phyloP scores from a whole-genome alignment of 2,329 filamentous ascomycete species.

The Akanthomyces muscarius region DNA sequence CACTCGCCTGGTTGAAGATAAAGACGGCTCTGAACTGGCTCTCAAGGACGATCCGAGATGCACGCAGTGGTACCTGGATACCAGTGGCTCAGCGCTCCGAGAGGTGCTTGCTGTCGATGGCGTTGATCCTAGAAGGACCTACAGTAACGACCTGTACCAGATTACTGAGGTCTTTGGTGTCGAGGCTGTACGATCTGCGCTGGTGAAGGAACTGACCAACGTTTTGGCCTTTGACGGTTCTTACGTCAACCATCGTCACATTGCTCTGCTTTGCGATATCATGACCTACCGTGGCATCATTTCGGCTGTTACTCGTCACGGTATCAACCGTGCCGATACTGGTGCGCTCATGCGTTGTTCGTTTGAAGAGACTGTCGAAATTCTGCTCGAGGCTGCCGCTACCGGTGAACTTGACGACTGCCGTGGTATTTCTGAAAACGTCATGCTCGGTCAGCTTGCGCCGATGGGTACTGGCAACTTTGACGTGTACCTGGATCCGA shows the following conservation, averaged over 20 bases:
- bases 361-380: slow-evolving; percentile 98
- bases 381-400: slow-evolving; percentile 90
- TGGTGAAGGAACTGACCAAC: slow-evolving; percentile 83
- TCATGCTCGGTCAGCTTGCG: slow-evolving; percentile 95
- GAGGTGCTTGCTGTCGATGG: slow-evolving; percentile 82
- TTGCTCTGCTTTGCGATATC: slow-evolving; percentile 90
- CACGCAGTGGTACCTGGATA: slow-evolving; percentile 94
- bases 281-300: slow-evolving; percentile 95
- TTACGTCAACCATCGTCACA: slow-evolving; percentile 97
- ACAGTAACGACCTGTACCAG: slow-evolving; percentile 94
- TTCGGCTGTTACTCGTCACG: slow-evolving; percentile 94
- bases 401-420: slow-evolving; percentile 96
- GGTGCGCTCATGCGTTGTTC: slow-evolving; percentile 99
- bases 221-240: slow-evolving; percentile 98
- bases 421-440: slow-evolving; percentile 95
- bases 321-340: slow-evolving; percentile 97
- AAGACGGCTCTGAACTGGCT: slow-evolving; percentile 69
- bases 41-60: slow-evolving; percentile 71
- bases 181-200: slow-evolving; percentile 81
- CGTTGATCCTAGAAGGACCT: slow-evolving; percentile 80
- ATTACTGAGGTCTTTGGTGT: slow-evolving; percentile 94
- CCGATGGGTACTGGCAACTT: slow-evolving; percentile 97
- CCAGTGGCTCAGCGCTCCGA: slow-evolving; percentile 80
- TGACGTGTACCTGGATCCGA: slow-evolving; percentile 86
- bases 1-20: slow-evolving; percentile 59